Base-by-base conservation (phyloP, 169 alveolate species). In the Plasmodium reichenowi region DNA sequence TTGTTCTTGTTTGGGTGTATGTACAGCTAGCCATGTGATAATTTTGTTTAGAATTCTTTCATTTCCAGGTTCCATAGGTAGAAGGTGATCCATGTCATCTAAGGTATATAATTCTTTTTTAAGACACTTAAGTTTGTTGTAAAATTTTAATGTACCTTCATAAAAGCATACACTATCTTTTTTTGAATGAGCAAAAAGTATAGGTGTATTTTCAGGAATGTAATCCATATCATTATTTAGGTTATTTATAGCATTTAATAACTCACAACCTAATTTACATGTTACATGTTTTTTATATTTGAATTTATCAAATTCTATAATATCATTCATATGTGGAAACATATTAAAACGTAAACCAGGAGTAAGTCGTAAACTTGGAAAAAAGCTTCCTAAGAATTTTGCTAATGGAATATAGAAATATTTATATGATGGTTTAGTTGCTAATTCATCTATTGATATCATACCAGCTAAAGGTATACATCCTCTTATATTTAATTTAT, bases 391-490 rank as follows among this genome's bases (percentile, higher is more conserved):
- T 22, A 88, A 13, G 2, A 88, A 12, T 54, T 88, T 88, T 12
- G 75, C 5, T 58, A 59, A 20, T 12, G 92, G 92, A 20, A 93
- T 60, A 50, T 48, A 75, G 24, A 89, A 56, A 63, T 47, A 72
- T 72, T 72, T 88, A 56, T 56, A 67, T 10, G 83, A 67, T 1
- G 88, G 32, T 12, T 47, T 58, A 20, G 48, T 15, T 54, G 68
- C 48, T 63, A 88, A 78, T 45, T 62, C 70, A 8, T 90, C 92
- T 1, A 93, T 86, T 50, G 93, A 88, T 3, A 88, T 66, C 96
- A 93, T 93, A 0, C 94, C 94, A 6, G 95, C 94, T 60, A 93
- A 59, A 12, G 94, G 76, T 52, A 93, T 76, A 45, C 92, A 63
- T 12, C 94, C 96, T 58, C 88, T 93, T 56, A 93, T 76, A 62